Percentiles rank a stretch among this genome's conserved stretches.
Evolutionary conservation across 2,329 filamentous ascomycete genomes (phyloP).

Genomic region (Beauveria rudraprayagi): DNA sequence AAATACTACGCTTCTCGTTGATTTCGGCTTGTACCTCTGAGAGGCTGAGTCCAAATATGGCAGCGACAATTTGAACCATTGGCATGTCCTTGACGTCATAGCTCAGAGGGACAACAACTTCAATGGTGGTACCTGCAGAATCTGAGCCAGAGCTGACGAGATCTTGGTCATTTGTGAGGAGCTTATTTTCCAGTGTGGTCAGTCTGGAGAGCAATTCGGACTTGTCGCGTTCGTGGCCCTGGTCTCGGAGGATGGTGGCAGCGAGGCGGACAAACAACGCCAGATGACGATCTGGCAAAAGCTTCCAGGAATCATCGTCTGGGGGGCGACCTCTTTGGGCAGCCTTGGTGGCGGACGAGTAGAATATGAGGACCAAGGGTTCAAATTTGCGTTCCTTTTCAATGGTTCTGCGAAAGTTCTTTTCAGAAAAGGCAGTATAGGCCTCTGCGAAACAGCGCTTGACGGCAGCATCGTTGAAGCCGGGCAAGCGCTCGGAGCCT

Average conservation of each 20-base stretch:
- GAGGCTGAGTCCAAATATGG: slow-evolving; percentile 73
- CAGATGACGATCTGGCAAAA: slow-evolving; percentile 87
- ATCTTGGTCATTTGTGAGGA: slow-evolving; percentile 90
- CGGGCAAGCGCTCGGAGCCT: slow-evolving; percentile 74
- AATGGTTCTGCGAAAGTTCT: slow-evolving; percentile 79
- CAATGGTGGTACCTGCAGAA: slow-evolving; percentile 48
- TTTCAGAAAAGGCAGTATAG: slow-evolving; percentile 85
- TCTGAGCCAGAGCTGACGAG: slow-evolving; percentile 37
- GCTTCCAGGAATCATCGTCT: slow-evolving; percentile 83
- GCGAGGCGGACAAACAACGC: slow-evolving; percentile 89
- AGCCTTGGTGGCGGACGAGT: slow-evolving; percentile 82
- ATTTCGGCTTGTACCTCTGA: slow-evolving; percentile 82
- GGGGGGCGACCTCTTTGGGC: slow-evolving; percentile 66
- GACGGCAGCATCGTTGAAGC: slow-evolving; percentile 82
- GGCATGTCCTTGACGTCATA: slow-evolving; percentile 97
- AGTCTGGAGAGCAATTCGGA: slow-evolving; percentile 76
- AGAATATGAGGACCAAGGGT: slow-evolving; percentile 91
- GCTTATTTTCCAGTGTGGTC: slow-evolving; percentile 79
- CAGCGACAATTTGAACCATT: slow-evolving; percentile 78
- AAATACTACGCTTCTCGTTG: slow-evolving; percentile 67
- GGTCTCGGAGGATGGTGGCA: slow-evolving; percentile 68
- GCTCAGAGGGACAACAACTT: slow-evolving; percentile 74
- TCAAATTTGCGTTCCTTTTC: slow-evolving; percentile 92
- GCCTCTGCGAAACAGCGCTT: slow-evolving; percentile 94
- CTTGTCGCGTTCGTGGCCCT: slow-evolving; percentile 77